Conservation (phyloP, 768 basidiomycete genomes). For the Kwoniella pini region DNA sequence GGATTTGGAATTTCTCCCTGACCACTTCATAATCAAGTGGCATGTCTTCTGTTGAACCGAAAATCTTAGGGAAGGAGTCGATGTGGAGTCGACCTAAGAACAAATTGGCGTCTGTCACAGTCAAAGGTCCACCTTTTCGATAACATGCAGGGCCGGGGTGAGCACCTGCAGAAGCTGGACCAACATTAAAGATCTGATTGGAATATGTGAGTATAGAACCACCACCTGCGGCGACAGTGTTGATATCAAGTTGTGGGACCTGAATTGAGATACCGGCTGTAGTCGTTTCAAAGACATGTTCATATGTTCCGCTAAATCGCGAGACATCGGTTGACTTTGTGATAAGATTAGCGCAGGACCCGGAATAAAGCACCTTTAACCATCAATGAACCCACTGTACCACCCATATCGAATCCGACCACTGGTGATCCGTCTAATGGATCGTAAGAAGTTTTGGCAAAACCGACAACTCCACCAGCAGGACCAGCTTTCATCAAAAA, state of each 20-base stretch:
- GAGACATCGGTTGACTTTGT: constrained; percentile 65
- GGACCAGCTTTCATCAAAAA: constrained; percentile 69
- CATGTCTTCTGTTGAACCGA: constrained; percentile 84
- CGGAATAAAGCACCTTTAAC: too few relatives aligned
- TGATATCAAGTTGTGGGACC: constrained; percentile 48
- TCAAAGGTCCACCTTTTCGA: constrained; percentile 76
- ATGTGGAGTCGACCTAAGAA: constrained; percentile 46
- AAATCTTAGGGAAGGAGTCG: constrained; percentile 75
- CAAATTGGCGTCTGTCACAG: constrained; percentile 49
- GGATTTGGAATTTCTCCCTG: constrained; percentile 64
- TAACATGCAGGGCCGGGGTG: constrained; percentile 78
- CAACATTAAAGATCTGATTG: constrained; percentile 88
- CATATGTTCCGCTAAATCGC: constrained; percentile 84
- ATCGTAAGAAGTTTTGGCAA: constrained; percentile 84
- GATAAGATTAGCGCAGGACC: too few relatives aligned
- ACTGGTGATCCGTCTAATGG: constrained; percentile 72
- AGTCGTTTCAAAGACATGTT: constrained; percentile 63
- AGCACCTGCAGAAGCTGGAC: constrained; percentile 90
- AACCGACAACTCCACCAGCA: constrained; percentile 94
- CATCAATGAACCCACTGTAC: constrained; percentile 61
- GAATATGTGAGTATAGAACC: constrained; percentile 85
- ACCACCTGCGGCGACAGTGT: constrained; percentile 68
- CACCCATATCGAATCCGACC: constrained; percentile 68
- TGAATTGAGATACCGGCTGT: constrained; percentile 41
- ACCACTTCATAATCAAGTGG: constrained; percentile 76